These are phyloP conservation scores for Rhododendron ferrugineum DNA, from an alignment of 148 eudicot species.

Conservation along the genomic window DNA sequence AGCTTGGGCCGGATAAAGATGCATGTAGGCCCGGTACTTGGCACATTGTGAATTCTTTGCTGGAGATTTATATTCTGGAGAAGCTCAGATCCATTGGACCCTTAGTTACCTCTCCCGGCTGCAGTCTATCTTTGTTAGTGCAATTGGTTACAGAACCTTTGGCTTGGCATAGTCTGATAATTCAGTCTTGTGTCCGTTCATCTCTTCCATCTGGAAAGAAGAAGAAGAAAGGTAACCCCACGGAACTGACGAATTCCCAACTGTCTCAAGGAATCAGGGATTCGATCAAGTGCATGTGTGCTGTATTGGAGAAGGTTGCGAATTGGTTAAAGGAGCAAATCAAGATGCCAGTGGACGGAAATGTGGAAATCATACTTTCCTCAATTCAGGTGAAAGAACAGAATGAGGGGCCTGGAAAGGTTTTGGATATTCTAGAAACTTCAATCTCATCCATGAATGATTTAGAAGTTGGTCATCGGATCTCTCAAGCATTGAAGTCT, in stretches of 20 bases:
- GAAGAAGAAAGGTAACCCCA: slow-evolving; percentile 76
- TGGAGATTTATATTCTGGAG: slow-evolving; percentile 46
- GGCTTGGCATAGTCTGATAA: slow-evolving; percentile 71
- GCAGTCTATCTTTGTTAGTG: slow-evolving; percentile 48
- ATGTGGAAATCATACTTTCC: slow-evolving; percentile 43
- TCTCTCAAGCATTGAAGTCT: slow-evolving; percentile 48
- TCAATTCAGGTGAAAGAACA: slow-evolving; percentile 24
- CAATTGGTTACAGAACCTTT: slow-evolving; percentile 78
- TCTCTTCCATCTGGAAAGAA: slow-evolving; percentile 79
- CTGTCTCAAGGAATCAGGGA: slow-evolving; percentile 43
- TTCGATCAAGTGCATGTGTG: slow-evolving; percentile 45
- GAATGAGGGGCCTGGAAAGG: slow-evolving; percentile 64
- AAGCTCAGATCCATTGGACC: slow-evolving; percentile 38
- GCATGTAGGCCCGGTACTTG: slow-evolving; percentile 33
- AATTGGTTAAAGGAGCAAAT: slow-evolving; percentile 63
- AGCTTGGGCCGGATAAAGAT: slow-evolving; percentile 32
- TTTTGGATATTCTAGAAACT: slow-evolving; percentile 38
- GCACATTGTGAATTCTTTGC: slow-evolving; percentile 49
- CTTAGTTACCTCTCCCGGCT: slow-evolving; percentile 51
- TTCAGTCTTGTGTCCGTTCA: slow-evolving; percentile 63
- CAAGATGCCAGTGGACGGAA: slow-evolving; percentile 34
- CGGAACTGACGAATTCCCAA: slow-evolving; percentile 45
- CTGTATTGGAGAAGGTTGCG: slow-evolving; percentile 45
- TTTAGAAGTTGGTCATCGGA: slow-evolving; percentile 58
- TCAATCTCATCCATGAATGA: slow-evolving; percentile 28